These are phyloP conservation scores for Diaporthe amygdali DNA, from an alignment of 2,329 filamentous ascomycete species.

Conservation along the genomic window DNA sequence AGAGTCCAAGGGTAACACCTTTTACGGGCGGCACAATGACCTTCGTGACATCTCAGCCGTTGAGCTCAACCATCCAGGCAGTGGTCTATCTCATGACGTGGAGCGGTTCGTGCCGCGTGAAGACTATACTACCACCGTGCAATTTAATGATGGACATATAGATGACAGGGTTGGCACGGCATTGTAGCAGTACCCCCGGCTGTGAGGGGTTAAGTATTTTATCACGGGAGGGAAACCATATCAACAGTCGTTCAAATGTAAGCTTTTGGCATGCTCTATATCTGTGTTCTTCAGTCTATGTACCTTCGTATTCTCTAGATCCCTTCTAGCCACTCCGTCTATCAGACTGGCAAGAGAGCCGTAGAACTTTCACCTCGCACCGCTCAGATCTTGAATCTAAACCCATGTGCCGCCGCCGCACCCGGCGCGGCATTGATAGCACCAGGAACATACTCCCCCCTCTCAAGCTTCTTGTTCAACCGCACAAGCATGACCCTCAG, in stretches of 20 bases:
- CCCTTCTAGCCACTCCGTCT: neutral
- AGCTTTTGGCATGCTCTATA: neutral
- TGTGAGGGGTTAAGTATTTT: no score
- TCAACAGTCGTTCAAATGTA: no score
- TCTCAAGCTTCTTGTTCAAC: constrained; percentile 73
- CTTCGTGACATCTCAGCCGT: neutral
- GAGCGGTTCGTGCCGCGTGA: neutral
- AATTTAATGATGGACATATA: no score
- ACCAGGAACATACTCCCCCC: constrained; percentile 61
- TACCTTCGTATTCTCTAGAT: neutral
- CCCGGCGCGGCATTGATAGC: constrained; percentile 62
- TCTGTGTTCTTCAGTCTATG: neutral
- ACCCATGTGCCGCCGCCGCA: constrained; percentile 63
- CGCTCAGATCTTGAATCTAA: constrained; percentile 65
- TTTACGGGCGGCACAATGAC: neutral
- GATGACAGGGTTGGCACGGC: no score
- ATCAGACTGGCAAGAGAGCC: neutral
- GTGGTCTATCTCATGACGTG: neutral
- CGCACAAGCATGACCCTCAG: constrained; percentile 67
- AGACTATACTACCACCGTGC: no score
- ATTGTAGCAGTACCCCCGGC: no score
- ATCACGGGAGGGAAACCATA: no score
- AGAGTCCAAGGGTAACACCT: neutral
- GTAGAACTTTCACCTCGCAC: neutral
- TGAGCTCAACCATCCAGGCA: neutral